phyloP scores from a whole-genome alignment of 2,329 filamentous ascomycete genomes.

The Tympanopsis confertula region DNA sequence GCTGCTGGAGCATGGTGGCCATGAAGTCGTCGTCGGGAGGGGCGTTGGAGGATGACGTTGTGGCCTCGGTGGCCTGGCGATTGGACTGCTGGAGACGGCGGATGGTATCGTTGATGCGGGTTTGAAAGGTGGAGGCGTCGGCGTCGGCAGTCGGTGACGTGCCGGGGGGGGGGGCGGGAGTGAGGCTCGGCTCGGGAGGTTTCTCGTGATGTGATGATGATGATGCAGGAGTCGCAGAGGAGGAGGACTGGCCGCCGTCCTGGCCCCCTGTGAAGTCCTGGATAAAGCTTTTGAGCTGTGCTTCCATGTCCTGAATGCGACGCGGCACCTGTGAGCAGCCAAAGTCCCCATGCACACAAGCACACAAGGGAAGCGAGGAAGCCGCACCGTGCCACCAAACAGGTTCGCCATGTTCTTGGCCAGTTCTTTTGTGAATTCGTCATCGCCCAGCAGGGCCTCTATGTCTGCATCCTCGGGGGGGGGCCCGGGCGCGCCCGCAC shows the following conservation, averaged over 20 bases:
- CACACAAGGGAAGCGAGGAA: not conserved
- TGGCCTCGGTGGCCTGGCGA: conserved; percentile 72
- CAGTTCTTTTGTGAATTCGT: conserved; percentile 68
- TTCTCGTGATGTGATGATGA: conserved; percentile 10
- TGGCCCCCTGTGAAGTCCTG: conserved; percentile 53
- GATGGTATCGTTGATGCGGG: conserved; percentile 84
- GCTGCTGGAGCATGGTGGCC: conserved; percentile 82
- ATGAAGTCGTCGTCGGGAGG: conserved; percentile 67
- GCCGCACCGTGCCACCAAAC: conserved; percentile 53
- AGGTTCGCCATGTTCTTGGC: conserved; percentile 81
- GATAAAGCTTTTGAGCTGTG: conserved; percentile 68
- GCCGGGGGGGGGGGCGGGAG: conserved; percentile 7
- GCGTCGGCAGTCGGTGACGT: conserved; percentile 12
- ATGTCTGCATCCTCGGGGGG: conserved; percentile 2
- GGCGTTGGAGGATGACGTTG: conserved; percentile 60
- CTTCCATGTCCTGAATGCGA: conserved; percentile 52
- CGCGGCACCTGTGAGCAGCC: not conserved
- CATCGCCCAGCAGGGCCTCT: conserved; percentile 3
- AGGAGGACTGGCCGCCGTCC: conserved; percentile 14
- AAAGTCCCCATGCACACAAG: not conserved
- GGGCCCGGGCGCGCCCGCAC: conserved; percentile 8
- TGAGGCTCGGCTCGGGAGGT: conserved; percentile 11
- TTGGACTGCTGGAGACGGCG: conserved; percentile 89
- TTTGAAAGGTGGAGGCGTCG: conserved; percentile 35
- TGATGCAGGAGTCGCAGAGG: conserved; percentile 9